Evolutionary conservation across 306 rosid genomes (phyloP).

Genomic region (Cicer cuneatum): DNA sequence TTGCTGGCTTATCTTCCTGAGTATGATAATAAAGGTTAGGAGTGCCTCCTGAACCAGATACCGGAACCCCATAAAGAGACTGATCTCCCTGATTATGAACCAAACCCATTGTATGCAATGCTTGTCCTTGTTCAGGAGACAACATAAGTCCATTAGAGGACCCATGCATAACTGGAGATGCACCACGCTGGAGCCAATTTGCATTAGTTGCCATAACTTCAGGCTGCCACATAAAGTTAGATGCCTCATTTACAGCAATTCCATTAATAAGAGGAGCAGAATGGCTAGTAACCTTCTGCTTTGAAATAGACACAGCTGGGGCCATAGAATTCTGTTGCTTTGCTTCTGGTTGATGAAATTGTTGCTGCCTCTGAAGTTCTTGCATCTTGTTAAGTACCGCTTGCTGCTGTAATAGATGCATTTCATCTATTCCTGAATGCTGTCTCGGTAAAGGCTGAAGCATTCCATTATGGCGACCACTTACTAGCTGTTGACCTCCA

Average conservation of each 20-base stretch:
- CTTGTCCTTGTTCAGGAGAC: constrained; percentile 82
- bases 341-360: constrained; percentile 73
- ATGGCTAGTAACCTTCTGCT: constrained; percentile 65
- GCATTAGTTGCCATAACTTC: constrained; percentile 64
- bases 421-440: constrained; percentile 72
- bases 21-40: constrained; percentile 66
- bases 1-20: constrained; percentile 73
- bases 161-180: constrained; percentile 77
- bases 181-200: constrained; percentile 80
- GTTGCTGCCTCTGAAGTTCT: constrained; percentile 87
- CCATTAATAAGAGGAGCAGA: constrained; percentile 74
- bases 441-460: constrained; percentile 78
- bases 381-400: constrained; percentile 69
- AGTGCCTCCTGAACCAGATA: constrained; percentile 71
- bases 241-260: constrained; percentile 73
- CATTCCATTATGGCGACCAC: constrained; percentile 66
- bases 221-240: constrained; percentile 78
- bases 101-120: constrained; percentile 69
- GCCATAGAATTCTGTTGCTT: constrained; percentile 70
- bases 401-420: constrained; percentile 85
- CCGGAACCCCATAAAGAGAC: constrained; percentile 82
- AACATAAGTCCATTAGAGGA: constrained; percentile 70
- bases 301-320: constrained; percentile 64
- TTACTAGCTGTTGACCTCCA: constrained; percentile 87
- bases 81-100: constrained; percentile 83